Conservation (phyloP, 1,284 basidiomycete species). For the Irpex sp. region DNA sequence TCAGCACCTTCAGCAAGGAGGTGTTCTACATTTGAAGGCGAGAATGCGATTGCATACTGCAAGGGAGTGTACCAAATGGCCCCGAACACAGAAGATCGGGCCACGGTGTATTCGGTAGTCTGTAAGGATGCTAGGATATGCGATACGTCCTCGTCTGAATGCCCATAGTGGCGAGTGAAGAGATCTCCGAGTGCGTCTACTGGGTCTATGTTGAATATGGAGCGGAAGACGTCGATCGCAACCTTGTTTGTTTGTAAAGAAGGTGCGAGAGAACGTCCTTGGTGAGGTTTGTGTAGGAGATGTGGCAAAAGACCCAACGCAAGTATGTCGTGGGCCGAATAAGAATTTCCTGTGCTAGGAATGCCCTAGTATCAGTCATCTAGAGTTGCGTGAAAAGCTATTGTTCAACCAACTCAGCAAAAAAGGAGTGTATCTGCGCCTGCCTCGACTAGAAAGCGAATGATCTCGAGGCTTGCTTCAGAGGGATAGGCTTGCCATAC, state of each 20-base stretch:
- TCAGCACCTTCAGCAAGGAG: too few relatives aligned
- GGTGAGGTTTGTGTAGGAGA: not conserved
- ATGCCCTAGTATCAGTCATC: not conserved
- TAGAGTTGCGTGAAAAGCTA: not conserved
- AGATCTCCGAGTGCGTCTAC: not conserved
- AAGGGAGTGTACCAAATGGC: too few relatives aligned
- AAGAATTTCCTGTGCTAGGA: not conserved
- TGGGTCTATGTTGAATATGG: not conserved
- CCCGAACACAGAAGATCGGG: too few relatives aligned
- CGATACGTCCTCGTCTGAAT: not conserved
- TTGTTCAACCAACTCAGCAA: not conserved
- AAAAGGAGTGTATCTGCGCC: not conserved
- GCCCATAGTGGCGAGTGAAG: not conserved
- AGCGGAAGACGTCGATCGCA: not conserved
- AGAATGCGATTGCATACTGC: not conserved
- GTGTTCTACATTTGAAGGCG: not conserved
- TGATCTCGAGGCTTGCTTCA: not conserved
- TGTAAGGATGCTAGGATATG: not conserved
- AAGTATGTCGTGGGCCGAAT: not conserved
- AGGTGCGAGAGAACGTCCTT: not conserved
- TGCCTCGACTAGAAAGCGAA: not conserved
- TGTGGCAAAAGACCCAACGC: not conserved
- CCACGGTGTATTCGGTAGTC: too few relatives aligned
- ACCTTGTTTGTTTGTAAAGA: not conserved
- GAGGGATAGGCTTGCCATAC: not conserved